These are phyloP conservation scores for Geotrichum macrosporum DNA, from an alignment of 1,139 yeast genomes.

Conservation along the genomic window DNA sequence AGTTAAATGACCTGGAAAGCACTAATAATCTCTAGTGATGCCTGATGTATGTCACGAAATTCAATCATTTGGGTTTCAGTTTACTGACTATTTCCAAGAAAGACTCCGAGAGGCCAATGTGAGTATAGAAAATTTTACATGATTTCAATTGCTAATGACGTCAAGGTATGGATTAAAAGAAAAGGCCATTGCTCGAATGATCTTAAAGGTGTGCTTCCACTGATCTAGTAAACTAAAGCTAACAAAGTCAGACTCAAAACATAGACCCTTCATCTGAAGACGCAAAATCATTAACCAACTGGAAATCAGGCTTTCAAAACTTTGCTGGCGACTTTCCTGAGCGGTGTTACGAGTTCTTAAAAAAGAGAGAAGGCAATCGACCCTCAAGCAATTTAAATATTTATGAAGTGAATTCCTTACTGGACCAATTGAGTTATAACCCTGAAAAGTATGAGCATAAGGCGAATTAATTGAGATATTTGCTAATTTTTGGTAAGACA, in stretches of 20 bases:
- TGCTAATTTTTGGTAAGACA: slow-evolving; percentile 29
- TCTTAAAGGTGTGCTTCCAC: slow-evolving; percentile 40
- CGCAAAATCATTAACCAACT: slow-evolving; percentile 44
- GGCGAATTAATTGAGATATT: not conserved
- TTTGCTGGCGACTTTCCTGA: slow-evolving; percentile 43
- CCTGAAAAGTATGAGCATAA: not conserved
- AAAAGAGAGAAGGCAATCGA: slow-evolving; percentile 40
- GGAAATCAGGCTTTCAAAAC: slow-evolving; percentile 42
- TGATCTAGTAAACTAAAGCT: too few relatives aligned
- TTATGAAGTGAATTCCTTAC: slow-evolving; percentile 51
- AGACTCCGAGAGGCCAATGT: slow-evolving; percentile 38
- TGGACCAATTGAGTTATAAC: slow-evolving; percentile 47
- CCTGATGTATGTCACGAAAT: slow-evolving; percentile 54
- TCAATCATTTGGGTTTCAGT: slow-evolving; percentile 35
- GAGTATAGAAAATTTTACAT: not conserved
- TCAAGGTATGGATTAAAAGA: slow-evolving; percentile 39
- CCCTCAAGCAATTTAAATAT: slow-evolving; percentile 45
- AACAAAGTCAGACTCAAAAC: slow-evolving; percentile 41
- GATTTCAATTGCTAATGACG: not conserved
- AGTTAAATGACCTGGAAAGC: slow-evolving; percentile 6
- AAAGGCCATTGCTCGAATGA: slow-evolving; percentile 42
- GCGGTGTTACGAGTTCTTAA: slow-evolving; percentile 39
- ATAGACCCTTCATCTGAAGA: slow-evolving; percentile 51
- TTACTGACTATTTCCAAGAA: slow-evolving; percentile 44
- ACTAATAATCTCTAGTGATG: slow-evolving; percentile 37